Base-by-base conservation (phyloP, 1,284 basidiomycete species). In the Heterobasidion irregulare region DNA sequence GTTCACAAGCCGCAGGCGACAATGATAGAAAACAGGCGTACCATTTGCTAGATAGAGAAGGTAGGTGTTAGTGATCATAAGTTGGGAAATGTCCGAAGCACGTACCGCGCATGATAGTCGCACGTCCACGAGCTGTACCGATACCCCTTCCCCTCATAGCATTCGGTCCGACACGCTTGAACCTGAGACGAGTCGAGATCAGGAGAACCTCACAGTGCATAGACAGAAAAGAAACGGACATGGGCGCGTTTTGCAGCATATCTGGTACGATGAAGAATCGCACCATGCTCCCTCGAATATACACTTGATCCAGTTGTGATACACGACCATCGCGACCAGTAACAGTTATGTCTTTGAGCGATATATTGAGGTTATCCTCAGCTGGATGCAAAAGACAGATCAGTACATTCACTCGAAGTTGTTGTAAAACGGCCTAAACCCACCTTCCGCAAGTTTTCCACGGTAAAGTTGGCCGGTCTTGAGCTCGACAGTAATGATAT, bases 201-300 rank as follows among this genome's bases (percentile, higher is more conserved):
- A 36, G 16, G 46, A 47, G 45, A n/a, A 16, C 33, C 12, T 45
- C 15, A 32, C 6, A 3, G 16, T 26, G n/a, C 26, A 8, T 2
- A 32, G 54, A 36, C 36, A 19, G 18, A 38, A 35, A 16, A 7
- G 33, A 2, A 18, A 78, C 91, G 72, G 68, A 96, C 97, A 99
- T 99, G 18, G 97, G 97, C 32, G 97, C 97, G 70, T 99, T 98
- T 68, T 98, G 92, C 63, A 99, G 79, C 89, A 99, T 98, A 72
- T 99, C 97, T 51, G 97, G 97, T 32, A 99, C 97, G 69, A 99
- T 98, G 77, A 98, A 96, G 79, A 98, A 98, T 64, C 94, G 83
- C 66, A 96, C 77, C 92, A 98, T 98, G 71, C 92, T 95, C 62
- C 97, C 97, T 63, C 97, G 82, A 65, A 99, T 99, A 74, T 99